These are phyloP conservation scores for Priceomyces melissophilus DNA, from an alignment of 805 yeast species.

Conservation along the genomic window DNA sequence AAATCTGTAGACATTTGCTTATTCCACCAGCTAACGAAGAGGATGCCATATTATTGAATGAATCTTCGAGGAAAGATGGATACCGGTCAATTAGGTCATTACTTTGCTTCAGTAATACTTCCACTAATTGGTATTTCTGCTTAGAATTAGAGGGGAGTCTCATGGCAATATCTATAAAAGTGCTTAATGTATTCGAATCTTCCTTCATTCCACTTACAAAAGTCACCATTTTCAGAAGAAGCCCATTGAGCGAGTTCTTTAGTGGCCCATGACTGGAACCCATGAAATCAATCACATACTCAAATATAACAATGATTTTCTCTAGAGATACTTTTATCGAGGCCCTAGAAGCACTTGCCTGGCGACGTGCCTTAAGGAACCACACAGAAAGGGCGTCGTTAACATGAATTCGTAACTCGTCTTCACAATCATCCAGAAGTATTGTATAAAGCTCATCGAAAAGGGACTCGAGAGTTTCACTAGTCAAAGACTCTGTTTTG, in stretches of 20 bases:
- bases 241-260: conserved; percentile 62
- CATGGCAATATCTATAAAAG: conserved; percentile 6
- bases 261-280: conserved; percentile 68
- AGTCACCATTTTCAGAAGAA: conserved; percentile 52
- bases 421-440: conserved; percentile 1
- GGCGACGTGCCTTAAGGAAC: conserved; percentile 45
- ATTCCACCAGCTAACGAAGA: conserved; percentile 64
- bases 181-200: conserved; percentile 26
- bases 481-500: background rate
- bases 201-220: conserved; percentile 25
- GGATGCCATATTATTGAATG: conserved; percentile 50
- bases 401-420: conserved; percentile 33
- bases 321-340: background rate
- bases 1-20: conserved; percentile 51
- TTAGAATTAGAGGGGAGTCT: conserved; percentile 31
- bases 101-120: conserved; percentile 46
- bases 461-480: background rate
- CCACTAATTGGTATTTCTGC: conserved; percentile 60
- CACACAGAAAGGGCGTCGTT: conserved; percentile 66
- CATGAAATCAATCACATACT: conserved; percentile 65
- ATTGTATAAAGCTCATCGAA: background rate
- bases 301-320: conserved; percentile 21
- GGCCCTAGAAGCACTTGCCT: background rate
- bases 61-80: conserved; percentile 44
- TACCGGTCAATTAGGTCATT: conserved; percentile 37